Evolutionary conservation across 176 grass and related monocot genomes (phyloP), one percentile per base, ranked within the genome.

Genomic region (Puccinellia tenuiflora): DNA sequence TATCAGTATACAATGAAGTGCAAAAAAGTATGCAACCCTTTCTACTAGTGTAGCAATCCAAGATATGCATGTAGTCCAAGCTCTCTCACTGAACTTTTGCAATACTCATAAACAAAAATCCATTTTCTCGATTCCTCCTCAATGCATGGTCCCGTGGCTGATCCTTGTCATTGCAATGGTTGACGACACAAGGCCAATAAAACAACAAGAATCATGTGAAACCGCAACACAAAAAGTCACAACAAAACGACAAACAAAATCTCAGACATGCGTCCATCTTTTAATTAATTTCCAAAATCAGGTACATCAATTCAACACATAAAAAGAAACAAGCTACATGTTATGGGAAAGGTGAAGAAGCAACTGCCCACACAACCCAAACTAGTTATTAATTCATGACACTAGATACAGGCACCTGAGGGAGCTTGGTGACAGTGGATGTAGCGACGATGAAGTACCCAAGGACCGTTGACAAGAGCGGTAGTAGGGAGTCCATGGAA

Each of bases 371-470:
- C 14, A 81, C 1, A 43, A 54, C 31, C 45, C 4, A 82, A 82
- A 85, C 33, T 54, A 51, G 29, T 33, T 45, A 37, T 47, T 56
- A 65, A 73, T 25, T 64, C 18, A 68, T 21, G 25, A 73, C 5
- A 20, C 39, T 68, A 89, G 82, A 81, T 76, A 68, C 18, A 28
- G 12, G 63, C 59, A 98, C 95, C 96, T 96, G 93, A 55, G 96
- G 96, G 63, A 98, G 76, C 82, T 98, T 98, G 85, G 57, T 56
- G 61, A 88, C 64, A n/a, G 83, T 92, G 75, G 96, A 98, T 48
- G 93, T 81, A 53, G 81, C 93, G 38, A 96, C 77, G 40, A 98
- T 68, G 48, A 73, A 80, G 84, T 96, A 98, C 7, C 96, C 96
- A 13, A 98, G 93, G 50, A 95, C 33, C 78, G 78, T 96, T 34